Percentiles rank a stretch among this genome's conserved stretches.
These are phyloP conservation scores for Fusarium mundagurra DNA, from an alignment of 2,329 filamentous ascomycete genomes.

Conservation along the genomic window DNA sequence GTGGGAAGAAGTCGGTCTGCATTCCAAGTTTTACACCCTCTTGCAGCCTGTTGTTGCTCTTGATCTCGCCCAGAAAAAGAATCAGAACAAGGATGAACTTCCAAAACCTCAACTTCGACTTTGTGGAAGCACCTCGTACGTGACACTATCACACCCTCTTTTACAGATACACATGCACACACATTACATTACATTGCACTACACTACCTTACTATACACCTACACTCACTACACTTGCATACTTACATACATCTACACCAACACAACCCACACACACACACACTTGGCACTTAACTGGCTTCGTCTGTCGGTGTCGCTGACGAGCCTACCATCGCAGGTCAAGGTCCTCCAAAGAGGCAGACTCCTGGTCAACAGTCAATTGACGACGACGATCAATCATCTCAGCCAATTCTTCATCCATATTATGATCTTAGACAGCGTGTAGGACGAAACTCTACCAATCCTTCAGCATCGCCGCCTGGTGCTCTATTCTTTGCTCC, in stretches of 20 bases:
- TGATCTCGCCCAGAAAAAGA: constrained; percentile 31
- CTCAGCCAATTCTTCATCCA: constrained; percentile 39
- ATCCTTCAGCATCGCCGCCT: constrained; percentile 46
- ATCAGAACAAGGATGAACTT: constrained; percentile 48
- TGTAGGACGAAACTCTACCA: constrained; percentile 30
- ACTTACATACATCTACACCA: not conserved
- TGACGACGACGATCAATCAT: constrained; percentile 39
- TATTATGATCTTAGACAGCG: constrained; percentile 42
- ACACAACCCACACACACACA: not conserved
- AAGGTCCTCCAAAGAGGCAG: constrained; percentile 39
- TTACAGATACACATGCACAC: not conserved
- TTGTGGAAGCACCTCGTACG: constrained; percentile 52
- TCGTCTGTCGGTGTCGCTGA: constrained; percentile 33
- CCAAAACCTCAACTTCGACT: constrained; percentile 49
- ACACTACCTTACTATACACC: too few relatives aligned
- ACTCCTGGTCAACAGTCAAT: constrained; percentile 32
- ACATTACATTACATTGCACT: not conserved
- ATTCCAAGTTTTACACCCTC: constrained; percentile 30
- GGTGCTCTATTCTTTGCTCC: constrained; percentile 49
- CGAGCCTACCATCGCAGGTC: constrained; percentile 31
- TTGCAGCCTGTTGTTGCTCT: not conserved
- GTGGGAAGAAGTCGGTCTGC: constrained; percentile 41
- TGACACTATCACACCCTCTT: constrained; percentile 31
- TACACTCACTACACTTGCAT: not conserved
- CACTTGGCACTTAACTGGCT: constrained; percentile 7